Evolutionary conservation across 805 yeast genomes (phyloP).

Genomic region (Wickerhamiella nectarea): DNA sequence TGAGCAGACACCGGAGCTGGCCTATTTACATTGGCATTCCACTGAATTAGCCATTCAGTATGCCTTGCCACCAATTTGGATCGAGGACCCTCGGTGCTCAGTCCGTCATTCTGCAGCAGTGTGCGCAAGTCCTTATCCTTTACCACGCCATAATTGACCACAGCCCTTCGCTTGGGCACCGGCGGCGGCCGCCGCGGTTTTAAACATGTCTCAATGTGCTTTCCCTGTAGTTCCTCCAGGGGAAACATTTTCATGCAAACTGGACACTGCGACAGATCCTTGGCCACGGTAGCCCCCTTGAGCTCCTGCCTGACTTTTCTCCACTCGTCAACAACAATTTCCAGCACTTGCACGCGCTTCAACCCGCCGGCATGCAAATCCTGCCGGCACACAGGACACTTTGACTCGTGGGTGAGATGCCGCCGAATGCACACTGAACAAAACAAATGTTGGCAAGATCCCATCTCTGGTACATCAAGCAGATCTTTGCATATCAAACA

Average conservation of each 20-base stretch:
- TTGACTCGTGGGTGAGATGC: conserved; percentile 41
- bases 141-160: conserved; percentile 49
- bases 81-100: conserved; percentile 53
- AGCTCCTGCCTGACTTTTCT: conserved; percentile 30
- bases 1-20: conserved; percentile 45
- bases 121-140: conserved; percentile 47
- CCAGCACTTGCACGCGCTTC: conserved; percentile 53
- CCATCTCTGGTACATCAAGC: conserved; percentile 62
- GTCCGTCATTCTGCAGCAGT: conserved; percentile 38
- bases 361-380: conserved; percentile 59
- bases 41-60: conserved; percentile 59
- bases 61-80: conserved; percentile 54
- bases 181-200: conserved; percentile 19
- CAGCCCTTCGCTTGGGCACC: conserved; percentile 19
- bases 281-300: not conserved
- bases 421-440: conserved; percentile 78
- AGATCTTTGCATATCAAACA: conserved; percentile 86
- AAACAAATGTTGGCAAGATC: conserved; percentile 79
- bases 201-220: conserved; percentile 53
- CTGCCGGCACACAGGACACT: conserved; percentile 68
- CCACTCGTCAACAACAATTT: conserved; percentile 50
- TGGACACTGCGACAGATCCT: conserved; percentile 46
- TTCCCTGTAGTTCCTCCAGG: conserved; percentile 38
- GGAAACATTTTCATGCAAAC: conserved; percentile 46
- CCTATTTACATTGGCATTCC: conserved; percentile 73